Percentiles rank a stretch among this genome's conserved stretches.
phyloP scores from a whole-genome alignment of 192 early-diverging fungal genomes.

The Geranomyces michiganensis region DNA sequence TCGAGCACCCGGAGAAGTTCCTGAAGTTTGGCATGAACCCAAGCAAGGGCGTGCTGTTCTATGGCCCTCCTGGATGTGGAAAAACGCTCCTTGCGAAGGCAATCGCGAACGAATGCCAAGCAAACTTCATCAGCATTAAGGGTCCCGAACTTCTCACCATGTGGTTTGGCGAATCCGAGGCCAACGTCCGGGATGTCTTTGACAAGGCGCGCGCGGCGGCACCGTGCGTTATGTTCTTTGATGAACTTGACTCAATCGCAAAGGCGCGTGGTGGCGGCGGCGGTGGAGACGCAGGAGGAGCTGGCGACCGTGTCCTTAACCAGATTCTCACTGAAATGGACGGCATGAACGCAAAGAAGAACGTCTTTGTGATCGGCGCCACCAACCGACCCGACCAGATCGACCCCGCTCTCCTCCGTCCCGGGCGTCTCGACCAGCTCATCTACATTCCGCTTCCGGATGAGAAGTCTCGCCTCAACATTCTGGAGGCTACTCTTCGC shows the following conservation, averaged over 20 bases:
- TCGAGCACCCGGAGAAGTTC: constrained; percentile 99
- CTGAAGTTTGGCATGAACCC: constrained; percentile 98
- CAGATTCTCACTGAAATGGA: constrained; percentile 99
- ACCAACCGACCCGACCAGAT: constrained; percentile 99
- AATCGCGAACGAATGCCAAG: constrained; percentile 99
- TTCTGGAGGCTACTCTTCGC: constrained; percentile 86
- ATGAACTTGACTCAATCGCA: constrained; percentile 97
- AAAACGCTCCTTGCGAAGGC: constrained; percentile 99
- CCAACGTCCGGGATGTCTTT: constrained; percentile 98
- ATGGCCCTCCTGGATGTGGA: constrained; percentile 98
- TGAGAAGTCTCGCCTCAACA: constrained; percentile 78
- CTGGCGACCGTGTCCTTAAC: constrained; percentile 97
- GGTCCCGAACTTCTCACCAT: constrained; percentile 98
- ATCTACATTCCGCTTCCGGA: constrained; percentile 98
- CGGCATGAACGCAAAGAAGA: constrained; percentile 99
- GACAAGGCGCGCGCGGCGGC: constrained; percentile 97
- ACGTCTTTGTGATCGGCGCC: constrained; percentile 99
- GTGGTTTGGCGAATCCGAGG: constrained; percentile 99
- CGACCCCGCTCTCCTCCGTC: constrained; percentile 93
- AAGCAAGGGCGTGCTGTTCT: constrained; percentile 97
- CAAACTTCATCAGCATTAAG: constrained; percentile 99
- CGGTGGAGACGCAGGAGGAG: constrained; percentile 85
- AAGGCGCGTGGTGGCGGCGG: constrained; percentile 82
- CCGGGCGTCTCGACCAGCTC: constrained; percentile 97
- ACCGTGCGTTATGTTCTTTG: constrained; percentile 99